Conservation (phyloP, 192 early-diverging fungal genomes). For the Backusella westeae region DNA sequence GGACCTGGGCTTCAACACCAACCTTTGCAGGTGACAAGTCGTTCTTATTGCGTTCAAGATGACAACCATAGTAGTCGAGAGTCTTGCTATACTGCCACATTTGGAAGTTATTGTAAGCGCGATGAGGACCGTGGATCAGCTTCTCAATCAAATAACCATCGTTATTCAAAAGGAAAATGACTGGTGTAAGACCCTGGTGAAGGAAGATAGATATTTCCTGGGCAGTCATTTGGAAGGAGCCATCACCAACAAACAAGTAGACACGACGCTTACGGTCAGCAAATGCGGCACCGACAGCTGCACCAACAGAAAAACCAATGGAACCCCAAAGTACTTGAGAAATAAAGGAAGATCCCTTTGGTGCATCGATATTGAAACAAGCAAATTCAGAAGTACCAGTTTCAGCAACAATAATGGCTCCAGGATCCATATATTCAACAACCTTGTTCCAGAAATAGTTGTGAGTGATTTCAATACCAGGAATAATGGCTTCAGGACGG, state of each 20-base stretch:
- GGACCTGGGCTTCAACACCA: constrained; percentile 31
- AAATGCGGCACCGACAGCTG: constrained; percentile 43
- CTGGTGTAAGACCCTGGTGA: constrained; percentile 44
- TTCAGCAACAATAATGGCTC: constrained; percentile 40
- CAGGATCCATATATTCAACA: constrained; percentile 23
- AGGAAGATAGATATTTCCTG: constrained; percentile 49
- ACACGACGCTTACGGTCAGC: constrained; percentile 39
- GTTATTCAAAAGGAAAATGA: constrained; percentile 51
- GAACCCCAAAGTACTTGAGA: constrained; percentile 39
- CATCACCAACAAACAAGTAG: constrained; percentile 48
- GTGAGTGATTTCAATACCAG: constrained; percentile 32
- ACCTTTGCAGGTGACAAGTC: neutral
- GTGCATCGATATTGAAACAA: constrained; percentile 31
- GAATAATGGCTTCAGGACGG: neutral
- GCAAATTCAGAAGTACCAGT: constrained; percentile 47
- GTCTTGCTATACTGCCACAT: constrained; percentile 50
- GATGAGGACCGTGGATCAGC: constrained; percentile 40
- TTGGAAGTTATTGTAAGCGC: constrained; percentile 44
- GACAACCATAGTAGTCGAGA: constrained; percentile 39
- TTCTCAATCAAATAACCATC: constrained; percentile 52
- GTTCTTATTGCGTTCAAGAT: constrained; percentile 23
- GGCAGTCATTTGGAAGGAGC: constrained; percentile 49
- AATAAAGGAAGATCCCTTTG: constrained; percentile 35
- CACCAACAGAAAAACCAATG: constrained; percentile 33
- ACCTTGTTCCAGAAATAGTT: constrained; percentile 43